These are phyloP conservation scores for Dictyostelium firmibasis DNA, from an alignment of 78 protist genomes.

Conservation along the genomic window DNA sequence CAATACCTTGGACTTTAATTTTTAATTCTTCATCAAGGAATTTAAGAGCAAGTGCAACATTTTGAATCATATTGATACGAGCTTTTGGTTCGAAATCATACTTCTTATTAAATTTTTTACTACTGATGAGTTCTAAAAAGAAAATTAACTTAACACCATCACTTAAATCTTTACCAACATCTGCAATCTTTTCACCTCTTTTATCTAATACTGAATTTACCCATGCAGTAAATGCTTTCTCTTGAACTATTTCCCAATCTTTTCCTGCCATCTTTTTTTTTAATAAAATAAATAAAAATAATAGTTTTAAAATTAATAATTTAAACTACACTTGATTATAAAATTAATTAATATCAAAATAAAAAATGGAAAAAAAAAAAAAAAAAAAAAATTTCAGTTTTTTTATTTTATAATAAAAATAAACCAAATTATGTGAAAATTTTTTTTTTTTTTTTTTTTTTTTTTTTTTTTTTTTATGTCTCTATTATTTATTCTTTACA, in stretches of 20 bases:
- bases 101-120: slow-evolving; percentile 50
- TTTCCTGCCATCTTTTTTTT: slow-evolving; percentile 33
- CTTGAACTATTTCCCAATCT: slow-evolving; percentile 80
- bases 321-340: too few relatives aligned
- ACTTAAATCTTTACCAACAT: slow-evolving; percentile 36
- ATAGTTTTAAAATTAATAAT: too few relatives aligned
- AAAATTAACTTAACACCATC: slow-evolving; percentile 70
- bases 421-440: neutral
- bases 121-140: slow-evolving; percentile 54
- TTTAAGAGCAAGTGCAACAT: slow-evolving; percentile 45
- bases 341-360: neutral
- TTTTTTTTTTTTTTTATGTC: too few relatives aligned
- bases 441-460: neutral
- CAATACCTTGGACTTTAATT: slow-evolving; percentile 77
- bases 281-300: too few relatives aligned
- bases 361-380: neutral
- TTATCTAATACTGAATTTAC: slow-evolving; percentile 61
- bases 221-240: slow-evolving; percentile 80
- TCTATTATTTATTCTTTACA: too few relatives aligned
- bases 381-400: too few relatives aligned
- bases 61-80: slow-evolving; percentile 58
- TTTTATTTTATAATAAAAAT: neutral
- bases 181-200: slow-evolving; percentile 60
- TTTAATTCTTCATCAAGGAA: slow-evolving; percentile 71
- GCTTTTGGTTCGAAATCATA: slow-evolving; percentile 64